A percentile compares a stretch with the other conserved stretches of the same genome.
Evolutionary conservation across 73 alveolate species (phyloP).

Genomic region (Uronychia binucleata): DNA sequence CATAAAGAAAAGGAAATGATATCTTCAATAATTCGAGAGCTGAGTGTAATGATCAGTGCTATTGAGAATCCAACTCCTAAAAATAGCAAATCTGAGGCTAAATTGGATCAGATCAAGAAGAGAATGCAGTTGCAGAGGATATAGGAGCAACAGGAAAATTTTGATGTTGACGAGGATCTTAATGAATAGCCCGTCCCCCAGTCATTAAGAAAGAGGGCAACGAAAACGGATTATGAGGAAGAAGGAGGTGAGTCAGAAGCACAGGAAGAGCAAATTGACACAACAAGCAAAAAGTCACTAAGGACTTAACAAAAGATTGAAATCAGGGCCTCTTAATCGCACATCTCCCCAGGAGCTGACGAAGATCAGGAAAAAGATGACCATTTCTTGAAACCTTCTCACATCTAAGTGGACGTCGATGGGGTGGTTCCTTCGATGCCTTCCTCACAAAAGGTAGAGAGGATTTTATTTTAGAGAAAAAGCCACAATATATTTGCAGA

Average conservation of each 20-base stretch:
- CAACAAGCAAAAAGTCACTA: background rate
- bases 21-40: slow-evolving; percentile 50
- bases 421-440: too few species aligned
- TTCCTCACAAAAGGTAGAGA: too few species aligned
- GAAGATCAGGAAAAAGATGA: background rate
- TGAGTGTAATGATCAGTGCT: background rate
- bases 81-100: background rate
- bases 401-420: too few species aligned
- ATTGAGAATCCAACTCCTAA: background rate
- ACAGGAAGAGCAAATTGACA: background rate
- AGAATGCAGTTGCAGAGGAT: slow-evolving; percentile 18
- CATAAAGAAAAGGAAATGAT: slow-evolving; percentile 64
- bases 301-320: background rate
- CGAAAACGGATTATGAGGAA: background rate
- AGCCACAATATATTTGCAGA: background rate
- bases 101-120: slow-evolving; percentile 17
- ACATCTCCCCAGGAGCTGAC: too few species aligned
- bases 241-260: slow-evolving; percentile 1
- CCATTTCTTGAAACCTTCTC: too few species aligned
- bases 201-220: background rate
- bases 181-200: background rate
- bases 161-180: background rate
- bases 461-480: background rate
- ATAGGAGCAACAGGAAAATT: slow-evolving; percentile 5
- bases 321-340: too few species aligned